These are phyloP conservation scores for Didymella pomorum DNA, from an alignment of 2,329 filamentous ascomycete genomes.

Conservation along the genomic window DNA sequence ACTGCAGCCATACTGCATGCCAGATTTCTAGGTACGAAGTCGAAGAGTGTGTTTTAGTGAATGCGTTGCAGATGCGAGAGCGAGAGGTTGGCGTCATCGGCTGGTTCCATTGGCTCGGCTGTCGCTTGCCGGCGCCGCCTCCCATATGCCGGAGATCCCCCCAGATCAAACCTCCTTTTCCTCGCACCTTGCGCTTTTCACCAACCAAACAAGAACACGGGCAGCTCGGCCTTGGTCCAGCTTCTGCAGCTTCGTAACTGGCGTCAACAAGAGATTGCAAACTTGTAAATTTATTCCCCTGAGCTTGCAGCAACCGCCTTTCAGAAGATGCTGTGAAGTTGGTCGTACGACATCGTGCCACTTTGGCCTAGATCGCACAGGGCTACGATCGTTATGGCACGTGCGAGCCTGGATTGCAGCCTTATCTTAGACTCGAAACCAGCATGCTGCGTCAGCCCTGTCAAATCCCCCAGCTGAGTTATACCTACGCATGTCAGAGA, in stretches of 20 bases:
- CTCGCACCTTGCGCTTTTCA: neutral
- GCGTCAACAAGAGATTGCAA: neutral
- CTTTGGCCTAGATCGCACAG: neutral
- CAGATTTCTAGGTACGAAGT: no score
- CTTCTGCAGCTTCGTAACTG: neutral
- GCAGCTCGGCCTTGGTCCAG: neutral
- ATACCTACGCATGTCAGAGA: neutral
- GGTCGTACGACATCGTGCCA: neutral
- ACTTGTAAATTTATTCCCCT: neutral
- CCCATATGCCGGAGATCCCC: neutral
- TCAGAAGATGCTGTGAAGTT: neutral
- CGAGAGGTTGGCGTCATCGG: neutral
- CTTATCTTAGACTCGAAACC: neutral
- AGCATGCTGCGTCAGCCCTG: neutral
- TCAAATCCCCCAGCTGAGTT: neutral
- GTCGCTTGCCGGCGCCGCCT: neutral
- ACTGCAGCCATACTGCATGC: neutral
- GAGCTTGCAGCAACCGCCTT: neutral
- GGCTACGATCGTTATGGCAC: neutral
- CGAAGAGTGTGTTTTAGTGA: neutral
- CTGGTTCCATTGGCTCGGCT: neutral
- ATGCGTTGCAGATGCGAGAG: neutral
- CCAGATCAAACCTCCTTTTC: neutral
- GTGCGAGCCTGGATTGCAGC: neutral
- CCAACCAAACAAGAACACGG: neutral